Percentiles rank a stretch among this genome's conserved stretches.
Conservation (phyloP, 2,329 filamentous ascomycete species). For the Venturia effusa region DNA sequence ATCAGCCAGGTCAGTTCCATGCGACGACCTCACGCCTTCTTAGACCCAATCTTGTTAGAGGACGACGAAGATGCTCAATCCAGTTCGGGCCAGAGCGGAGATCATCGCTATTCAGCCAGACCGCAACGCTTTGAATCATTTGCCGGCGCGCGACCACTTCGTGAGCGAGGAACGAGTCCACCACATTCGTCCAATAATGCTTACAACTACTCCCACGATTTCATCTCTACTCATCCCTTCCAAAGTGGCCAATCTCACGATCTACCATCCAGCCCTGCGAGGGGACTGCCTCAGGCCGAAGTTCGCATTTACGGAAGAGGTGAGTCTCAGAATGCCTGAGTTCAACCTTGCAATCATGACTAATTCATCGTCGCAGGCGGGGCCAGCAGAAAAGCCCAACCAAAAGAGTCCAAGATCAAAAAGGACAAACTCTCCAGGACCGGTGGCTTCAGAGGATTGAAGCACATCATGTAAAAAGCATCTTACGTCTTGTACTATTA, state of each 20-base stretch:
- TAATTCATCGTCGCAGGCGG: neutral
- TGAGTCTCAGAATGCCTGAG: conserved; percentile 22
- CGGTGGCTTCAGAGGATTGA: conserved; percentile 29
- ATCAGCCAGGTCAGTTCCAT: neutral
- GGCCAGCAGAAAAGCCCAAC: conserved; percentile 6
- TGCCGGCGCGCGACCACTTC: conserved; percentile 28
- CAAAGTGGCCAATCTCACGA: neutral
- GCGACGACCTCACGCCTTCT: conserved; percentile 12
- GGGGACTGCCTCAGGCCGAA: conserved; percentile 25
- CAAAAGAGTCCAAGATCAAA: conserved; percentile 18
- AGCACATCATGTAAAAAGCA: conserved; percentile 17
- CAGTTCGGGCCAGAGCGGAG: neutral
- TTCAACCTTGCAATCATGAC: neutral
- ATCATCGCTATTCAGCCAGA: neutral
- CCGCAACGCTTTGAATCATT: conserved; percentile 22
- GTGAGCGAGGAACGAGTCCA: conserved; percentile 26
- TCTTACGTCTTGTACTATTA: neutral
- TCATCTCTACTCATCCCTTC: neutral
- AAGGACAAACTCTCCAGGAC: conserved; percentile 32
- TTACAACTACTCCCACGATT: neutral
- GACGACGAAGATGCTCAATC: neutral
- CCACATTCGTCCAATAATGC: conserved; percentile 11
- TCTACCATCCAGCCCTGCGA: neutral
- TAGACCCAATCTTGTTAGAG: conserved; percentile 3
- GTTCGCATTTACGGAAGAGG: conserved; percentile 44